Evolutionary conservation across 352 stramenopile species (phyloP).

Genomic region (Elongisporangium prolatum): DNA sequence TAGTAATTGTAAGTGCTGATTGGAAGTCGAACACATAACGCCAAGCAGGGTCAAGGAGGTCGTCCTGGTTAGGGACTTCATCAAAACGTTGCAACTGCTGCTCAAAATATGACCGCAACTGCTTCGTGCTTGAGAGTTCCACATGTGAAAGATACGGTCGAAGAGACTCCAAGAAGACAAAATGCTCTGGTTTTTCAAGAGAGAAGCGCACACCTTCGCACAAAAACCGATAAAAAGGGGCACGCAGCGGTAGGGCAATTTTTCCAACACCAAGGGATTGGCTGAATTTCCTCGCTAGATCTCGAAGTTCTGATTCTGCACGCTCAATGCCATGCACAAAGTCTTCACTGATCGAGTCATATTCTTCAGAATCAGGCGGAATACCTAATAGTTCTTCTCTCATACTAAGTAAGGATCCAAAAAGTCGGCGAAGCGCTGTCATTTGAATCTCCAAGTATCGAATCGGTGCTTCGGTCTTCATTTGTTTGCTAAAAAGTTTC

Average conservation of each 20-base stretch:
- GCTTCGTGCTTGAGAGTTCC: constrained; percentile 52
- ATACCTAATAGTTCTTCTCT: constrained; percentile 46
- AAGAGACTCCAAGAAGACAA: constrained; percentile 66
- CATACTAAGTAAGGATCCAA: constrained; percentile 49
- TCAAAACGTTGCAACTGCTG: constrained; percentile 45
- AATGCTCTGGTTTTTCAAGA: constrained; percentile 48
- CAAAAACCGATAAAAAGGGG: constrained; percentile 79
- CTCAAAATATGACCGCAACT: constrained; percentile 67
- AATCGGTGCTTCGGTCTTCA: constrained; percentile 71
- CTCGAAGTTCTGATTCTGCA: constrained; percentile 50
- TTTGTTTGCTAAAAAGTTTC: constrained; percentile 74
- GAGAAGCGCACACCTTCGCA: constrained; percentile 76
- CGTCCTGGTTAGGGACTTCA: constrained; percentile 33
- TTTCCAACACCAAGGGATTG: constrained; percentile 80
- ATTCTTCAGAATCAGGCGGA: constrained; percentile 14
- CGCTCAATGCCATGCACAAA: constrained; percentile 47
- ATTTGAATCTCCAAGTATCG: constrained; percentile 88
- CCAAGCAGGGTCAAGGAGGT: constrained; percentile 45
- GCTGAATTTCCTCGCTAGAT: constrained; percentile 76
- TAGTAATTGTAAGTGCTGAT: constrained; percentile 22
- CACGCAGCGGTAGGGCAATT: constrained; percentile 49
- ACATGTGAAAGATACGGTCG: constrained; percentile 69
- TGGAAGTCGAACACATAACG: constrained; percentile 68
- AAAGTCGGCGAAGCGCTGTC: constrained; percentile 71
- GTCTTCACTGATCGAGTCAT: constrained; percentile 41